Evolutionary conservation across 371 early-diverging fungal genomes (phyloP), one percentile per base, ranked within the genome.

Genomic region (Apophysomyces elegans): DNA sequence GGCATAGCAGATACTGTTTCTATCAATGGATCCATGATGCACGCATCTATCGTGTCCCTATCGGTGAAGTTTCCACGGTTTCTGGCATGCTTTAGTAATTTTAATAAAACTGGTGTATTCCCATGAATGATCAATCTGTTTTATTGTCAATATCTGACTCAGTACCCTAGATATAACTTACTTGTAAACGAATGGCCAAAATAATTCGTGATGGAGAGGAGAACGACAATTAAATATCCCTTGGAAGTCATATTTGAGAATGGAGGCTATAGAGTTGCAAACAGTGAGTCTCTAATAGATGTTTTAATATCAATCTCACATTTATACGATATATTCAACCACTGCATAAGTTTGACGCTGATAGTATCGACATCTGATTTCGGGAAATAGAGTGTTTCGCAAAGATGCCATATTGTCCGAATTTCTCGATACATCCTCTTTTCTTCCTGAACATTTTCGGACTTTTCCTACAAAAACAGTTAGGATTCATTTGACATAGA

Each of bases 161-260:
- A 47, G 4, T 16, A n/a, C 1, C 7, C 18, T 21, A 18, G 21
- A n/a, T 26, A 7, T 18, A n/a, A 16, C 47, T 50, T 50, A 50
- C 54, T 50, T 50, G 54, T 50, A 50, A 9, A 50, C 54, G 21
- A 50, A 50, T 50, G 54, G 54, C 54, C 54, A 50, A 21, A 50
- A 50, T 50, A 50, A 21, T 18, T 16, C 5, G 21, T 50, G 54
- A 21, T 50, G 21, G 9, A 50, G 21, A 50, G 54, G 54, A 7
- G 21, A 9, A 21, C 9, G 54, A 21, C 21, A 50, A 50, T 50
- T 50, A 50, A 50, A 50, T 3, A 50, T 50, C 21, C 54, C 54
- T 21, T 50, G 54, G 8, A 50, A 18, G 54, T 50, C 54, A 2
- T 18, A 50, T 9, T 50, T 26, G 4, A 50, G 54, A 11, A 50